These are phyloP conservation scores for Trametes pubescens DNA, from an alignment of 1,284 basidiomycete genomes.

Conservation along the genomic window DNA sequence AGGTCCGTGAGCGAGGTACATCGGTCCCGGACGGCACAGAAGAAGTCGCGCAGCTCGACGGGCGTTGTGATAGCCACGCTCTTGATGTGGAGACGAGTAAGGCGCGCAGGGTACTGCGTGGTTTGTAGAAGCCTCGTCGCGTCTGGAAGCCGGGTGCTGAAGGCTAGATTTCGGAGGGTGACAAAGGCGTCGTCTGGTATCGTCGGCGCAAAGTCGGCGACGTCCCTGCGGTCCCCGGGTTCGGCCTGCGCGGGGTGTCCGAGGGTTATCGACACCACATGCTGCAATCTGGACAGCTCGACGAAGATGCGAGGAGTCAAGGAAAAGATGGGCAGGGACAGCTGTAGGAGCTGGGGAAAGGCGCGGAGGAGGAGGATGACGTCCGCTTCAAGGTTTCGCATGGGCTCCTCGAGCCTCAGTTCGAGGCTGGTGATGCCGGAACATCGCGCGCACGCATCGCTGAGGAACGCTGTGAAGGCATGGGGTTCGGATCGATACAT, in stretches of 20 bases:
- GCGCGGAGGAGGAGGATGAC: conserved; percentile 48
- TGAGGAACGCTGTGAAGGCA: conserved; percentile 47
- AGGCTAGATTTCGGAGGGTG: conserved; percentile 55
- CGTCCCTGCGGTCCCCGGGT: conserved; percentile 51
- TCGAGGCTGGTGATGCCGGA: conserved; percentile 54
- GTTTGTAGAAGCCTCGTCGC: conserved; percentile 31
- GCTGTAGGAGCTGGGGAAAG: conserved; percentile 53
- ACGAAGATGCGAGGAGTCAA: conserved; percentile 55
- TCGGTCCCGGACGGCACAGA: conserved; percentile 51
- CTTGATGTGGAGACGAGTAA: conserved; percentile 60
- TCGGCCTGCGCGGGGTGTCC: conserved; percentile 52
- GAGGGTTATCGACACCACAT: conserved; percentile 57
- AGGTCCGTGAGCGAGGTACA: conserved; percentile 51
- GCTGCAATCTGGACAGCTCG: conserved; percentile 52
- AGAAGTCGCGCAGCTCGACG: conserved; percentile 49
- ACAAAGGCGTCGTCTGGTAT: conserved; percentile 59
- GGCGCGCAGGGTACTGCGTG: conserved; percentile 41
- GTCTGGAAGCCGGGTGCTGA: conserved; percentile 52
- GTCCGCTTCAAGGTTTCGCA: conserved; percentile 45
- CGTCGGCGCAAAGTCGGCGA: conserved; percentile 50
- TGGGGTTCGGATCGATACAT: conserved; percentile 38
- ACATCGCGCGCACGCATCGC: conserved; percentile 55
- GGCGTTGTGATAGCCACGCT: conserved; percentile 54
- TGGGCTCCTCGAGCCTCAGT: conserved; percentile 47
- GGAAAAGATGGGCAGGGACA: conserved; percentile 59